Percentiles rank a stretch among this genome's conserved stretches.
phyloP scores from a whole-genome alignment of 345 rosid genomes.

The Orychophragmus violaceus region DNA sequence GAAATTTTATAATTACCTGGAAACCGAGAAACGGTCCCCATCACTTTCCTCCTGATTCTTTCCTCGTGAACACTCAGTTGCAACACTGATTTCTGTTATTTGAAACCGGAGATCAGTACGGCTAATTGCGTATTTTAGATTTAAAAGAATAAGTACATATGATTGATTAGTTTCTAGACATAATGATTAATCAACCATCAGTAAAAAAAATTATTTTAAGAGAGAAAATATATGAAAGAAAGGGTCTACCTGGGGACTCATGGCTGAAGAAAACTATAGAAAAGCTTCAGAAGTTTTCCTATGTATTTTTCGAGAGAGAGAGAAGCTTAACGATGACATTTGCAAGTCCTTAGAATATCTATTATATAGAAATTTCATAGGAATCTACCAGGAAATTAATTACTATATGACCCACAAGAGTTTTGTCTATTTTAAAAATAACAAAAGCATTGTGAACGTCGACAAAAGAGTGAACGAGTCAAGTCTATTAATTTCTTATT shows the following conservation, averaged over 20 bases:
- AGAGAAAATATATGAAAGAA: background rate
- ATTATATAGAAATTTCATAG: background rate
- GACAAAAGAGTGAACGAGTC: background rate
- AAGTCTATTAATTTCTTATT: background rate
- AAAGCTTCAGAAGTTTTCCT: background rate
- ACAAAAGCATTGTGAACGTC: background rate
- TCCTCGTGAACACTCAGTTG: conserved; percentile 37
- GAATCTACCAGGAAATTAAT: background rate
- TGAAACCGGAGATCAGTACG: background rate
- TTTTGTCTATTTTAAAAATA: background rate
- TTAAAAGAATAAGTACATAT: background rate
- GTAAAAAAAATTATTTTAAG: background rate
- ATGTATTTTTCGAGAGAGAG: background rate
- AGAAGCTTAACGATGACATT: conserved; percentile 9
- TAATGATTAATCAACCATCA: background rate
- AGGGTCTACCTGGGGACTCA: conserved; percentile 1
- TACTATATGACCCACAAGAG: background rate
- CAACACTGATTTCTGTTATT: conserved; percentile 50
- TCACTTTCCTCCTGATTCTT: conserved; percentile 43
- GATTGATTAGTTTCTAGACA: background rate
- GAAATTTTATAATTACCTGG: conserved; percentile 32
- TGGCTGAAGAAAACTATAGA: background rate
- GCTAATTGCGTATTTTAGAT: background rate
- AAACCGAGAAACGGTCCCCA: conserved; percentile 39
- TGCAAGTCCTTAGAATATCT: background rate